A percentile compares a stretch with the other conserved stretches of the same genome.
These are phyloP conservation scores for Tetracentron sinense DNA, from an alignment of 164 flowering plant species.

Conservation along the genomic window DNA sequence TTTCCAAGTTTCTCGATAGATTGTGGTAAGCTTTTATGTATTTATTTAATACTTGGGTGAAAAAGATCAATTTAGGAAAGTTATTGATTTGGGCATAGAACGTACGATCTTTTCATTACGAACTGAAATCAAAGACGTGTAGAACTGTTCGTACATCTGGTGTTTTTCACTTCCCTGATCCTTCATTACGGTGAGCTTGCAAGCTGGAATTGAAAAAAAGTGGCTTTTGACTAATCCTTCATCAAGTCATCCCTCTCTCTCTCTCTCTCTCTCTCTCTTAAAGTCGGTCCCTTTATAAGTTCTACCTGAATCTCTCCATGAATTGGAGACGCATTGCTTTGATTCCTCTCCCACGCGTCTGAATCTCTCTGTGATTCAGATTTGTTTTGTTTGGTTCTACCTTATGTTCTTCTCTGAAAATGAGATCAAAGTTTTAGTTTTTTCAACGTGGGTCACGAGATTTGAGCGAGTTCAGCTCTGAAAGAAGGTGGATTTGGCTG, in stretches of 20 bases:
- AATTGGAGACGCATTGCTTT: conserved; percentile 7
- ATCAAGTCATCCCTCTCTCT: not conserved
- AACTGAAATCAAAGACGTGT: not conserved
- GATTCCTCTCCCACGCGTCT: not conserved
- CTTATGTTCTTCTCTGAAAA: not conserved
- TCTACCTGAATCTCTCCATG: not conserved
- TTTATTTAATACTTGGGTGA: too few species aligned
- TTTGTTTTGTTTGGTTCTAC: not conserved
- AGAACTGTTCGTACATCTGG: not conserved
- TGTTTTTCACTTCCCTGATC: not conserved
- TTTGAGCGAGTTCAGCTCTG: conserved; percentile 5
- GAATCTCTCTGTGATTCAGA: not conserved
- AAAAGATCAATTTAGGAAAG: not conserved
- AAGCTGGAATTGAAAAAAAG: not conserved
- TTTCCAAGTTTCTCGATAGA: not conserved
- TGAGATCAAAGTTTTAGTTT: not conserved
- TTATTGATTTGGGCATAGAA: not conserved
- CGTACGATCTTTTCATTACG: not conserved
- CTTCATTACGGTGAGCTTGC: not conserved
- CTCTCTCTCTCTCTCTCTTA: not conserved
- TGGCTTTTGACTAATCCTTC: not conserved
- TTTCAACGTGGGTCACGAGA: not conserved
- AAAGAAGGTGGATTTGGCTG: not conserved
- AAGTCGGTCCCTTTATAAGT: not conserved
- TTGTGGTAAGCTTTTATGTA: too few species aligned